A percentile compares a stretch with the other conserved stretches of the same genome.
These are phyloP conservation scores for Passalora sequoiae DNA, from an alignment of 2,329 filamentous ascomycete species.

Conservation along the genomic window DNA sequence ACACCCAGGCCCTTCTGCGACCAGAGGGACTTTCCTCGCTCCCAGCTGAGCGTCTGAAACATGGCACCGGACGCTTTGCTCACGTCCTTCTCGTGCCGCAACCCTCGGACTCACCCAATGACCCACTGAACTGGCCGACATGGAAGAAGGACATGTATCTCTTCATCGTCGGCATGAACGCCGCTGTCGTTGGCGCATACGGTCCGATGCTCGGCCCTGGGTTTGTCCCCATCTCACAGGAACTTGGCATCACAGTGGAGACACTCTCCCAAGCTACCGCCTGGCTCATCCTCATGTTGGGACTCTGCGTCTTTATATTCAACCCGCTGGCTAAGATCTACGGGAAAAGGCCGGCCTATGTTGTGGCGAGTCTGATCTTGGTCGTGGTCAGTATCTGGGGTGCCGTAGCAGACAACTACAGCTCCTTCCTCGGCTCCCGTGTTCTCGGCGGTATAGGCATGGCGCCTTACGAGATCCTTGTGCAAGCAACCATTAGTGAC, in stretches of 20 bases:
- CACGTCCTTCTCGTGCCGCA: constrained; percentile 38
- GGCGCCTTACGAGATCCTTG: constrained; percentile 49
- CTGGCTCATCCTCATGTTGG: constrained; percentile 47
- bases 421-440: constrained; percentile 44
- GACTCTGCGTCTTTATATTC: constrained; percentile 46
- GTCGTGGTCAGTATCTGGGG: constrained; percentile 47
- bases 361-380: constrained; percentile 45
- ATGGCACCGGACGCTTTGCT: constrained; percentile 29
- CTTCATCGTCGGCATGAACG: constrained; percentile 43
- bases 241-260: constrained; percentile 43
- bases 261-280: constrained; percentile 44
- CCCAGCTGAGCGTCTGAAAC: constrained; percentile 36
- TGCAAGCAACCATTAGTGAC: constrained; percentile 46
- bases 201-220: constrained; percentile 50
- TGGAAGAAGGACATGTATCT: constrained; percentile 47
- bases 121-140: constrained; percentile 46
- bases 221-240: constrained; percentile 43
- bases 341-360: constrained; percentile 48
- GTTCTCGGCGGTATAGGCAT: constrained; percentile 47
- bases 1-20: constrained; percentile 40
- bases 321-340: constrained; percentile 49
- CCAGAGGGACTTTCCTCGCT: constrained; percentile 44
- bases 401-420: constrained; percentile 40
- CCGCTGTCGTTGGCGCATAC: constrained; percentile 48
- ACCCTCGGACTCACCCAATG: constrained; percentile 47